These are phyloP conservation scores for Azolla pinnata DNA, from an alignment of 75 land plant genomes.

Conservation along the genomic window DNA sequence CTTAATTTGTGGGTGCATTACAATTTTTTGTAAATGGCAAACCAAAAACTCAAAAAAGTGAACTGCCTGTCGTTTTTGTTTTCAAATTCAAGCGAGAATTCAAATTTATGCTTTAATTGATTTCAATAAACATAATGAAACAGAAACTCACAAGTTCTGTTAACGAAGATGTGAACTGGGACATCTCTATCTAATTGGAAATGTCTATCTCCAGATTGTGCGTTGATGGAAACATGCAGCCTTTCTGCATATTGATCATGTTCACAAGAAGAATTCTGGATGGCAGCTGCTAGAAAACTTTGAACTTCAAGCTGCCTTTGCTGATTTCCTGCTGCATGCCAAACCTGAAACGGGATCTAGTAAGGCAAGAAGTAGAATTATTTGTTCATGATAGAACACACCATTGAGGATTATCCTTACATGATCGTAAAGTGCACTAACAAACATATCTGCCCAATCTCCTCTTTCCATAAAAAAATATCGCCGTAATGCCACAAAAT, in stretches of 20 bases:
- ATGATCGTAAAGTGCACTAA: conserved; percentile 54
- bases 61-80: too few species aligned
- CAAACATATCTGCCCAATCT: conserved; percentile 90
- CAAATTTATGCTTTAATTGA: too few species aligned
- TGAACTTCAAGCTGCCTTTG: conserved; percentile 57
- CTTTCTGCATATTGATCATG: conserved; percentile 29
- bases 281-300: conserved; percentile 56
- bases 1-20: too few species aligned
- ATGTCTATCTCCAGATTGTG: conserved; percentile 1
- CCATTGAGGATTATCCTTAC: conserved; percentile 26
- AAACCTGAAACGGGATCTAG: conserved; percentile 8
- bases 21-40: too few species aligned
- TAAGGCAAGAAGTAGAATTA: neutral
- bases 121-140: too few species aligned
- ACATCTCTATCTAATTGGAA: neutral
- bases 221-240: conserved; percentile 11
- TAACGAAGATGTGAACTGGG: neutral
- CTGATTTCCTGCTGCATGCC: conserved; percentile 34
- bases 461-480: conserved; percentile 92
- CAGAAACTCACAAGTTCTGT: neutral
- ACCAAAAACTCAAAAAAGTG: too few species aligned
- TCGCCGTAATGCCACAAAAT: conserved; percentile 65
- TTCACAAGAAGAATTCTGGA: conserved; percentile 83
- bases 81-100: too few species aligned
- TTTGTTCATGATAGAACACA: conserved; percentile 1